These are phyloP conservation scores for Pleurotus tuoliensis DNA, from an alignment of 768 basidiomycete species.

Conservation along the genomic window DNA sequence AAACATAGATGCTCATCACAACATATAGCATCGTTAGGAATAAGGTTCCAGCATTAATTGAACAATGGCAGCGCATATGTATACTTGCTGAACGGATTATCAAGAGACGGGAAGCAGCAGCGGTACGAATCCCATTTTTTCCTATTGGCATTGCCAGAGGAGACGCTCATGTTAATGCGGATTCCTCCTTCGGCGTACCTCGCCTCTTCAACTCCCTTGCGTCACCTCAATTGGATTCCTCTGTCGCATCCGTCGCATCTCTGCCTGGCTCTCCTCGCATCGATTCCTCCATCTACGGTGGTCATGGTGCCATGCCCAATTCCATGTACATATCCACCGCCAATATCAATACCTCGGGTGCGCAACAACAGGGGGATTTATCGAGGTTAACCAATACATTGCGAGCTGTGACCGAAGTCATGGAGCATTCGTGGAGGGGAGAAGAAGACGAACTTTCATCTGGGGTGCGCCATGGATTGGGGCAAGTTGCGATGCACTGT, in stretches of 20 bases:
- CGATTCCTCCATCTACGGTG: slow-evolving; percentile 28
- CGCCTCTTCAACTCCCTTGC: slow-evolving; percentile 67
- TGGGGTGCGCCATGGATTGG: slow-evolving; percentile 72
- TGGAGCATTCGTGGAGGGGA: slow-evolving; percentile 79
- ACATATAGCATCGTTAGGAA: slow-evolving; percentile 62
- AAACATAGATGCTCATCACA: slow-evolving; percentile 3
- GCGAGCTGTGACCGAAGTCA: slow-evolving; percentile 72
- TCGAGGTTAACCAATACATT: slow-evolving; percentile 81
- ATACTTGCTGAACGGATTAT: slow-evolving; percentile 83
- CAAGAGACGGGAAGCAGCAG: slow-evolving; percentile 87
- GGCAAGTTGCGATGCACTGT: slow-evolving; percentile 61
- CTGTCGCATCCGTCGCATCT: slow-evolving; percentile 8
- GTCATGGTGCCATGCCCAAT: slow-evolving; percentile 18
- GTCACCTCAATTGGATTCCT: slow-evolving; percentile 46
- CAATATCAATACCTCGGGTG: slow-evolving; percentile 18
- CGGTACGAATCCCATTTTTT: slow-evolving; percentile 61
- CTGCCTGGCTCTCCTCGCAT: slow-evolving; percentile 27
- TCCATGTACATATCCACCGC: slow-evolving; percentile 24
- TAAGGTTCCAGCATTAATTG: slow-evolving; percentile 74
- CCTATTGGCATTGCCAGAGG: slow-evolving; percentile 9
- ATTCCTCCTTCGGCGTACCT: slow-evolving; percentile 47
- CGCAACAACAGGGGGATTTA: slow-evolving; percentile 65
- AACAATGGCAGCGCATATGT: slow-evolving; percentile 90
- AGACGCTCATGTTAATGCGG: slow-evolving; percentile 7
- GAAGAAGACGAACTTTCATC: slow-evolving; percentile 78